Conservation (phyloP, 176 grass and related monocot genomes). For the Metroxylon sagu region DNA sequence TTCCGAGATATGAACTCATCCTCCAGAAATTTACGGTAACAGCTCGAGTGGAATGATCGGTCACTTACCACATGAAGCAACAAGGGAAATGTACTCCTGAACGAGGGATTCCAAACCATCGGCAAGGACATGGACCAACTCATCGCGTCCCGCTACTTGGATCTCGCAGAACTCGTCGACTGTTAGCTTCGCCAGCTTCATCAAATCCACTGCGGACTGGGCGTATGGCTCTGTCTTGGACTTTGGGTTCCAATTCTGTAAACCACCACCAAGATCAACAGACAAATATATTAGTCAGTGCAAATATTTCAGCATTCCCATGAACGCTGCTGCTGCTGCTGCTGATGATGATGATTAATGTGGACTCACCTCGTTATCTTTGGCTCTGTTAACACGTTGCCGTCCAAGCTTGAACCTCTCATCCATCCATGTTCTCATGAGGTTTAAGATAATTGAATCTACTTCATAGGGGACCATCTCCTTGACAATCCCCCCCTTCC, state of each 20-base stretch:
- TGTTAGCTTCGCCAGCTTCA: slow-evolving; percentile 54
- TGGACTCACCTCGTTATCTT: slow-evolving; percentile 34
- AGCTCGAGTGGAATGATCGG: too few relatives aligned
- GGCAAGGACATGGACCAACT: slow-evolving; percentile 30
- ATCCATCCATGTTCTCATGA: slow-evolving; percentile 48
- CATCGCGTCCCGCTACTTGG: slow-evolving; percentile 26
- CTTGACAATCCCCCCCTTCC: slow-evolving; percentile 12
- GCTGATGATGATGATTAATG: too few relatives aligned
- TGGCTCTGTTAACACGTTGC: slow-evolving; percentile 46
- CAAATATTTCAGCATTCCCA: too few relatives aligned
- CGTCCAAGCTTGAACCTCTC: slow-evolving; percentile 37
- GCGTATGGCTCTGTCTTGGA: slow-evolving; percentile 62
- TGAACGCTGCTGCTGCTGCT: too few relatives aligned
- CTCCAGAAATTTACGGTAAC: too few relatives aligned
- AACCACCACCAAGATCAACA: background rate
- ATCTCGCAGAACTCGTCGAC: slow-evolving; percentile 61
- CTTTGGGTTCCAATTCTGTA: slow-evolving; percentile 56
- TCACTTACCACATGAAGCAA: slow-evolving; percentile 33
- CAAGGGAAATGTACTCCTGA: slow-evolving; percentile 40
- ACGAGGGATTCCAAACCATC: slow-evolving; percentile 47
- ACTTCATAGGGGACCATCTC: slow-evolving; percentile 34
- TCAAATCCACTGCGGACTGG: slow-evolving; percentile 54
- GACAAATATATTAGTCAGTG: background rate
- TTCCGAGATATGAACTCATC: too few relatives aligned
- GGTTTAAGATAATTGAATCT: slow-evolving; percentile 29